These are phyloP conservation scores for Gossypium anomalum DNA, from an alignment of 345 rosid genomes.

Conservation along the genomic window DNA sequence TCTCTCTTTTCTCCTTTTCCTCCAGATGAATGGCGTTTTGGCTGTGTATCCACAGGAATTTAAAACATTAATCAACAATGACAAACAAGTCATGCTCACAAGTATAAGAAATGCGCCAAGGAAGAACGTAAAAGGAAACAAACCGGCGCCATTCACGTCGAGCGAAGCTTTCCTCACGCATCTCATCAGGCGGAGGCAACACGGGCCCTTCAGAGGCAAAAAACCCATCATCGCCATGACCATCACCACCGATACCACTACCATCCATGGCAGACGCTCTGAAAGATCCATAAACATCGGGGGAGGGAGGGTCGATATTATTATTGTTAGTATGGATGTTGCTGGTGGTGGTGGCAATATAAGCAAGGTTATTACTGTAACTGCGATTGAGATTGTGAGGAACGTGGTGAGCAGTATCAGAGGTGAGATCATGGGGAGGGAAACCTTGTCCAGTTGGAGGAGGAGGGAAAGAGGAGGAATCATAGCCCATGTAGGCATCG, in stretches of 20 bases:
- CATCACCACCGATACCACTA: background rate
- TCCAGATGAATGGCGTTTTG: slow-evolving; percentile 77
- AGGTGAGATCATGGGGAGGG: background rate
- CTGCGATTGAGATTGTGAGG: background rate
- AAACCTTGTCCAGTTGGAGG: background rate
- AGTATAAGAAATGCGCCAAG: background rate
- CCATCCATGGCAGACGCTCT: background rate
- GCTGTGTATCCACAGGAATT: slow-evolving; percentile 41
- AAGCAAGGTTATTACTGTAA: background rate
- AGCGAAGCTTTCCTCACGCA: slow-evolving; percentile 65
- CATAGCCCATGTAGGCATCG: slow-evolving; percentile 1
- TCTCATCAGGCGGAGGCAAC: slow-evolving; percentile 56
- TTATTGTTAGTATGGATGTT: background rate
- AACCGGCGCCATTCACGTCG: slow-evolving; percentile 82
- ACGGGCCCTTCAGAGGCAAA: slow-evolving; percentile 46
- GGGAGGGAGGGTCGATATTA: background rate
- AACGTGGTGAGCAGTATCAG: background rate
- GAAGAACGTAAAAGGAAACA: slow-evolving; percentile 23
- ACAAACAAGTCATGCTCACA: background rate
- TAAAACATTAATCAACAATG: background rate
- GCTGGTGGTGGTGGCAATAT: background rate
- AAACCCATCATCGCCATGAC: slow-evolving; percentile 24
- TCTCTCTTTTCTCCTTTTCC: slow-evolving; percentile 94
- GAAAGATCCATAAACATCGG: background rate
- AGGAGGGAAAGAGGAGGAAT: slow-evolving; percentile 12